phyloP scores from a whole-genome alignment of 805 yeast species.

The Saturnispora kantuleensis region DNA sequence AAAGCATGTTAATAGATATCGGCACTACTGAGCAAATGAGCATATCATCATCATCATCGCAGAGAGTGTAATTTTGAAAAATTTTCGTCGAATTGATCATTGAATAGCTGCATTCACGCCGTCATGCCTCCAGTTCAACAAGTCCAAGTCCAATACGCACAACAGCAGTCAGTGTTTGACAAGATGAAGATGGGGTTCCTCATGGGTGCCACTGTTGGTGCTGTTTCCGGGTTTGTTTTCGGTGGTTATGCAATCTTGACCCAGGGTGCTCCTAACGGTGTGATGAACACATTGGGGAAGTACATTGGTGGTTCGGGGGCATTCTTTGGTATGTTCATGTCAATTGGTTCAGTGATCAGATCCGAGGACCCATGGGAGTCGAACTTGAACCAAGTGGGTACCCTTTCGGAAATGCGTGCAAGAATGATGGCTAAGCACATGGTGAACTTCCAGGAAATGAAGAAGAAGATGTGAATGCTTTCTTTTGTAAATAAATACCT shows the following conservation, averaged over 20 bases:
- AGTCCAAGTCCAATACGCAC: slow-evolving; percentile 47
- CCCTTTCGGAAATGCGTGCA: slow-evolving; percentile 31
- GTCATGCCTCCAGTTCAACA: slow-evolving; percentile 61
- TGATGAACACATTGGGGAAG: slow-evolving; percentile 92
- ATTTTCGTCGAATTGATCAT: too few relatives aligned
- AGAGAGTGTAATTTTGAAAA: too few relatives aligned
- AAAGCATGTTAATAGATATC: too few relatives aligned
- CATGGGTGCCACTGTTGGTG: slow-evolving; percentile 93
- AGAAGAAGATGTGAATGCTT: slow-evolving; percentile 8
- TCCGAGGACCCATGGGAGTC: slow-evolving; percentile 40
- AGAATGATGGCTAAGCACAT: slow-evolving; percentile 33
- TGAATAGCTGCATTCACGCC: neutral
- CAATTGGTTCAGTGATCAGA: slow-evolving; percentile 86
- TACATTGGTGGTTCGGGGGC: slow-evolving; percentile 95
- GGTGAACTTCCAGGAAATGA: slow-evolving; percentile 23
- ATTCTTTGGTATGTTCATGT: slow-evolving; percentile 93
- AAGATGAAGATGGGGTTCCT: slow-evolving; percentile 97
- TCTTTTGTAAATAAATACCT: neutral
- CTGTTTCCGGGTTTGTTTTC: slow-evolving; percentile 87
- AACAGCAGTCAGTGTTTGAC: slow-evolving; percentile 78
- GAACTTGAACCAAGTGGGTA: slow-evolving; percentile 20
- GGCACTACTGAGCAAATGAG: neutral
- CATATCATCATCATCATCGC: neutral
- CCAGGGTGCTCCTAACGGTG: slow-evolving; percentile 97
- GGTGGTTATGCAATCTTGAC: slow-evolving; percentile 89